These are phyloP conservation scores for Claviceps cyperi DNA, from an alignment of 2,329 filamentous ascomycete genomes.

Conservation along the genomic window DNA sequence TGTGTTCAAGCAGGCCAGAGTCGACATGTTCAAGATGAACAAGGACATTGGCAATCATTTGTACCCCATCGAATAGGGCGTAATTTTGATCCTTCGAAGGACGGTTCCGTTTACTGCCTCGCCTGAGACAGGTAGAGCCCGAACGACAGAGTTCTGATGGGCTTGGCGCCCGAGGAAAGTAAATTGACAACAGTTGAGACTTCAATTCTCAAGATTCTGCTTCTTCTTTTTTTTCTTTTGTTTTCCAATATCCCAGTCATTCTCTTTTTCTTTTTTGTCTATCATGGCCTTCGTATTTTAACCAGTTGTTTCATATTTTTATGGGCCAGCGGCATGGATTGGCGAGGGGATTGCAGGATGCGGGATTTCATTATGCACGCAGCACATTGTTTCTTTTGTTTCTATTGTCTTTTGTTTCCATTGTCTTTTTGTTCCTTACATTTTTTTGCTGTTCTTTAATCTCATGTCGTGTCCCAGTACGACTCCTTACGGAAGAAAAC, in stretches of 20 bases:
- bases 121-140: neutral
- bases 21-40: conserved; percentile 99
- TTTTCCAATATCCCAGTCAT: neutral
- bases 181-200: neutral
- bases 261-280: neutral
- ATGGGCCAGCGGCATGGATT: conserved; percentile 6
- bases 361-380: neutral
- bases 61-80: conserved; percentile 64
- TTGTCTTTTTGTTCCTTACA: neutral
- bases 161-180: conserved; percentile 7
- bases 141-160: neutral
- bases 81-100: conserved; percentile 5
- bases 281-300: neutral
- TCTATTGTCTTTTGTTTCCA: neutral
- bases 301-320: neutral
- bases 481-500: neutral
- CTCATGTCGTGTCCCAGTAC: neutral
- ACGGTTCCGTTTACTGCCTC: neutral
- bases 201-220: conserved; percentile 1
- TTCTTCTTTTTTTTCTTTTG: neutral
- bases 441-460: neutral
- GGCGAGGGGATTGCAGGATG: conserved; percentile 2
- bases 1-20: conserved; percentile 78
- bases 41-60: conserved; percentile 84
- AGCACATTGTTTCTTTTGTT: neutral